These are phyloP conservation scores for Candida sphagnicola DNA, from an alignment of 805 yeast genomes.

Conservation along the genomic window DNA sequence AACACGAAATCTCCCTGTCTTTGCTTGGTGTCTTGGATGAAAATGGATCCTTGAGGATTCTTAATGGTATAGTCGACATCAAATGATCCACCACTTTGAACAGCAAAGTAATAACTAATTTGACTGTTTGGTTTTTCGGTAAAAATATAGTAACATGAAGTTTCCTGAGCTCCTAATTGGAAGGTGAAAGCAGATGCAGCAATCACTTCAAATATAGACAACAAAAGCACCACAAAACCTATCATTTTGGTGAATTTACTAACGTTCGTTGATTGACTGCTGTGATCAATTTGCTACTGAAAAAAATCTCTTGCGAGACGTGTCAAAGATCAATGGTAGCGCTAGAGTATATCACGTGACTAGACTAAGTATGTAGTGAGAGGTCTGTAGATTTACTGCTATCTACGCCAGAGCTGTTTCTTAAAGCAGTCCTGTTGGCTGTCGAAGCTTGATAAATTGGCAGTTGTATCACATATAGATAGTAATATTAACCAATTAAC, in stretches of 20 bases:
- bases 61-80: constrained; percentile 69
- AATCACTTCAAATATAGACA: constrained; percentile 28
- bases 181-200: constrained; percentile 64
- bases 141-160: constrained; percentile 66
- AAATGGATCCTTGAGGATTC: constrained; percentile 52
- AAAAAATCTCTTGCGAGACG: neutral
- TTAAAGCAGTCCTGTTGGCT: too few species aligned
- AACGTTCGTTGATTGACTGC: constrained; percentile 3
- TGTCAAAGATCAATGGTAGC: too few species aligned
- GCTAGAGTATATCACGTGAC: neutral
- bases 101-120: constrained; percentile 78
- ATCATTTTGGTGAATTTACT: neutral
- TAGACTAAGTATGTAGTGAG: neutral
- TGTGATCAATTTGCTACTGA: neutral
- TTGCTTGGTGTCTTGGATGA: constrained; percentile 55
- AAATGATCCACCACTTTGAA: constrained; percentile 74
- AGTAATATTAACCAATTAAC: too few species aligned
- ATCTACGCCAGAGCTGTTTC: too few species aligned
- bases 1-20: constrained; percentile 80
- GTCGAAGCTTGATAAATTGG: too few species aligned
- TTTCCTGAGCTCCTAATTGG: constrained; percentile 69
- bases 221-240: constrained; percentile 8
- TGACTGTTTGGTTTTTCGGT: constrained; percentile 56
- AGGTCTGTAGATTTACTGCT: neutral
- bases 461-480: too few species aligned